Conservation (phyloP, 2,329 filamentous ascomycete genomes). For the Chaetomium olivaceum region DNA sequence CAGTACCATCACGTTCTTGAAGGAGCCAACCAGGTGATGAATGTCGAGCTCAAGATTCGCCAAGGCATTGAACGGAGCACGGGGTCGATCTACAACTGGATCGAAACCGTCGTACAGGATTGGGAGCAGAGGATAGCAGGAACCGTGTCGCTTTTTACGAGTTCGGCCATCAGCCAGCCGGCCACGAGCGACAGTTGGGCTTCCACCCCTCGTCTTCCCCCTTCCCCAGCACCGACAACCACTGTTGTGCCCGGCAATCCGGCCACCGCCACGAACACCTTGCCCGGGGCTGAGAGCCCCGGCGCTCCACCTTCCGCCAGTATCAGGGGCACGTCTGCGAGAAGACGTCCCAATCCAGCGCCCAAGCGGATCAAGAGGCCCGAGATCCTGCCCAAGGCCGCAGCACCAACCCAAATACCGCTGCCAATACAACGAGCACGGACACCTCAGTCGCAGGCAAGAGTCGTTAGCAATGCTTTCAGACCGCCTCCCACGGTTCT, state of each 20-base stretch:
- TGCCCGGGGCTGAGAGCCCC: conserved; percentile 24
- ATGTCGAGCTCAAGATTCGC: conserved; percentile 30
- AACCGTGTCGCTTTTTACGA: conserved; percentile 26
- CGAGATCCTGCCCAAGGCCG: conserved; percentile 23
- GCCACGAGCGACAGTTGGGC: conserved; percentile 26
- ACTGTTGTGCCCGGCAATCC: conserved; percentile 23
- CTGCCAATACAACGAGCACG: conserved; percentile 28
- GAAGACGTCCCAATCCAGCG: conserved; percentile 25
- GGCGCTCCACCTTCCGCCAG: conserved; percentile 12
- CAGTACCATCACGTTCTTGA: conserved; percentile 32
- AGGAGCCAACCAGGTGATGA: conserved; percentile 20
- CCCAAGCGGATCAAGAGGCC: conserved; percentile 29
- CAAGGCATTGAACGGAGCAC: conserved; percentile 32
- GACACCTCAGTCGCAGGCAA: conserved; percentile 25
- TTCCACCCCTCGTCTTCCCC: conserved; percentile 27
- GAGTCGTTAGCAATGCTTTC: conserved; percentile 11
- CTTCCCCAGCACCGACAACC: conserved; percentile 31
- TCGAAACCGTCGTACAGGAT: conserved; percentile 32
- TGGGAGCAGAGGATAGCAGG: conserved; percentile 31
- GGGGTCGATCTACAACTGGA: conserved; percentile 32
- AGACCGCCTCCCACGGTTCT: conserved; percentile 21
- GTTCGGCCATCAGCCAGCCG: conserved; percentile 17
- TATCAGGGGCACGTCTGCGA: conserved; percentile 10
- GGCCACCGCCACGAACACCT: not conserved
- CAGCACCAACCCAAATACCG: conserved; percentile 29